Base-by-base conservation (phyloP, 768 basidiomycete genomes). In the Tylopilus sp. region DNA sequence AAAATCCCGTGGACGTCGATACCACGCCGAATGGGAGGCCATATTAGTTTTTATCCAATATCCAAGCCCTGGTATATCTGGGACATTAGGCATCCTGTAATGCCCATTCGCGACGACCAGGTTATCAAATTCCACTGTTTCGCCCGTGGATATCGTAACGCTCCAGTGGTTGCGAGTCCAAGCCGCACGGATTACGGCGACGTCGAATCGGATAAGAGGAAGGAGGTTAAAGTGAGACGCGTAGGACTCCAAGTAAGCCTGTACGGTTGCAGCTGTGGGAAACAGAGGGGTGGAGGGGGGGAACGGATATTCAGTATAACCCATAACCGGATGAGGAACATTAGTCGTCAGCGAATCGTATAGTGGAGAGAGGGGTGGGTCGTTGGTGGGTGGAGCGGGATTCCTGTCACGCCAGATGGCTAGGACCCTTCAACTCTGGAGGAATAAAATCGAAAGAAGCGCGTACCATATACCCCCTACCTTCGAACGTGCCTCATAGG, bases 321-420 rank as follows among this genome's bases (percentile, higher is more conserved):
- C 79, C 91, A 93, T 92, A 45, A 85, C 53, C 1, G 86, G 86
- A 58, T 92, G 87, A 0, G 91, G 87, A 6, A 93, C 64, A 60
- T 92, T 92, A 1, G 90, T 86, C n/a, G 85, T 86, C 13, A 93
- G 72, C 1, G 86, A 85, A 61, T 92, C 86, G 61, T 93, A 93
- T 10, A 90, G 62, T 2, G 91, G 82, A 1, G 87, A 86, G 29
- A 78, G 62, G 2, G 87, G 87, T 8, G 81, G 81, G 30, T 80
- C 68, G 19, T 71, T 74, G 12, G 67, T 65, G 4, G 79, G 76
- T 31, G 75, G 70, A 8, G 82, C 78, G 19, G 87, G 83, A 22
- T 81, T 64, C 87, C 86, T 83, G 51, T 37, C 30, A 50, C 24
- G 44, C 14, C 40, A 38, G 21, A 30, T 34, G 38, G 26, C n/a